phyloP scores from a whole-genome alignment of 129 eudicot species.

The Helichrysum umbraculigerum region DNA sequence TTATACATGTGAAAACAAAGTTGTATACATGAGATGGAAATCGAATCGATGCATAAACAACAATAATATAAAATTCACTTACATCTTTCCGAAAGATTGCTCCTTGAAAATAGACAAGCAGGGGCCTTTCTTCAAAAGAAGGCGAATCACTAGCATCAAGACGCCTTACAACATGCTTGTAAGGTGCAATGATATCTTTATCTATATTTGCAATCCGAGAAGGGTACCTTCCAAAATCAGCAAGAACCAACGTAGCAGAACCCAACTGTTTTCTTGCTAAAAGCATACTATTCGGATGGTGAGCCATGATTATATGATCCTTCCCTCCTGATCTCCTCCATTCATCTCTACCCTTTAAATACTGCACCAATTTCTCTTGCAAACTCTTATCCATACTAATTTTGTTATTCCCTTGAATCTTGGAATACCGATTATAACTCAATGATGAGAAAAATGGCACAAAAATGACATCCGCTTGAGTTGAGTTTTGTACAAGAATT shows the following conservation, averaged over 20 bases:
- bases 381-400: slow-evolving; percentile 47
- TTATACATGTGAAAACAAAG: neutral
- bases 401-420: slow-evolving; percentile 38
- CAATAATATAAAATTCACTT: slow-evolving; percentile 29
- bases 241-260: slow-evolving; percentile 75
- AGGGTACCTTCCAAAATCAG: slow-evolving; percentile 87
- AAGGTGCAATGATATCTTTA: slow-evolving; percentile 90
- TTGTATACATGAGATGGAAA: neutral
- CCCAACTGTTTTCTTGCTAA: slow-evolving; percentile 60
- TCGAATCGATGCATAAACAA: neutral
- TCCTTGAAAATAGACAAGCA: slow-evolving; percentile 82
- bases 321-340: slow-evolving; percentile 64
- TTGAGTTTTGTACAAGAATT: slow-evolving; percentile 50
- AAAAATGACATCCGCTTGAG: slow-evolving; percentile 66
- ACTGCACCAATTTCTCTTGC: slow-evolving; percentile 65
- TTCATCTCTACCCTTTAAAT: slow-evolving; percentile 56
- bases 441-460: slow-evolving; percentile 89
- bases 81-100: slow-evolving; percentile 89
- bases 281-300: slow-evolving; percentile 91
- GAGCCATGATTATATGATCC: slow-evolving; percentile 78
- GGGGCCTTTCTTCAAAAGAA: slow-evolving; percentile 54
- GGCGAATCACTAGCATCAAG: slow-evolving; percentile 46
- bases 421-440: slow-evolving; percentile 59
- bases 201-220: slow-evolving; percentile 60
- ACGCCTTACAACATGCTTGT: slow-evolving; percentile 74